phyloP scores from a whole-genome alignment of 1,284 basidiomycete species.

The Ceratobasidium sp. region DNA sequence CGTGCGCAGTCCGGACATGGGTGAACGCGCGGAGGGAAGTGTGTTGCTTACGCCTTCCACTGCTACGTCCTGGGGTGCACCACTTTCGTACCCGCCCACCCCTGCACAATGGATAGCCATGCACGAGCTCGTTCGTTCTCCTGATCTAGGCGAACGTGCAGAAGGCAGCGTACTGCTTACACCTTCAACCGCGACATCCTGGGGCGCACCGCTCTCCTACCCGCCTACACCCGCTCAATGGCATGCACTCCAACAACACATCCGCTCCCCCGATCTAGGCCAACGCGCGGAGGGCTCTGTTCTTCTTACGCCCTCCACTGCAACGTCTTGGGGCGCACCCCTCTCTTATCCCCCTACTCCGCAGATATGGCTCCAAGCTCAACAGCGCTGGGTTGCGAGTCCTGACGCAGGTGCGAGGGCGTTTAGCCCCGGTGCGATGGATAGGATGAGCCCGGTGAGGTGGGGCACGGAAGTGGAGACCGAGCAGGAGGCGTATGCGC shows the following conservation, averaged over 20 bases:
- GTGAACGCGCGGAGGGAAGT: conserved; percentile 58
- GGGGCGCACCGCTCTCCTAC: conserved; percentile 48
- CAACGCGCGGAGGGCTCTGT: conserved; percentile 55
- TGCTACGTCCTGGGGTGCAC: conserved; percentile 49
- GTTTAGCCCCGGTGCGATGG: conserved; percentile 5
- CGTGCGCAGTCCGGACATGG: conserved; percentile 57
- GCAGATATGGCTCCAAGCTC: neutral
- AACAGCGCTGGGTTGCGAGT: conserved; percentile 15
- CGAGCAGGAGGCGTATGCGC: conserved; percentile 28
- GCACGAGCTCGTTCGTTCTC: conserved; percentile 44
- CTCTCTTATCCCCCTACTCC: conserved; percentile 45
- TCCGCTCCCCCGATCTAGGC: conserved; percentile 63
- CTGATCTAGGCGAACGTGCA: conserved; percentile 66
- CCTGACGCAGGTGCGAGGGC: conserved; percentile 16
- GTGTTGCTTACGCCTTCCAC: conserved; percentile 59
- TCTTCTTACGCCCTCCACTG: conserved; percentile 54
- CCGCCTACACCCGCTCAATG: conserved; percentile 45
- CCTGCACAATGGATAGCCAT: conserved; percentile 46
- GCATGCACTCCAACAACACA: conserved; percentile 57
- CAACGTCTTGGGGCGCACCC: conserved; percentile 66
- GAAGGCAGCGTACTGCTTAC: conserved; percentile 73
- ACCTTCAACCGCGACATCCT: conserved; percentile 57
- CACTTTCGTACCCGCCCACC: conserved; percentile 46
- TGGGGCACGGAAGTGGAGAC: conserved; percentile 30
- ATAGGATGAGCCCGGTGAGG: conserved; percentile 20